Evolutionary conservation across 805 yeast genomes (phyloP).

Genomic region (Yarrowia divulgata): DNA sequence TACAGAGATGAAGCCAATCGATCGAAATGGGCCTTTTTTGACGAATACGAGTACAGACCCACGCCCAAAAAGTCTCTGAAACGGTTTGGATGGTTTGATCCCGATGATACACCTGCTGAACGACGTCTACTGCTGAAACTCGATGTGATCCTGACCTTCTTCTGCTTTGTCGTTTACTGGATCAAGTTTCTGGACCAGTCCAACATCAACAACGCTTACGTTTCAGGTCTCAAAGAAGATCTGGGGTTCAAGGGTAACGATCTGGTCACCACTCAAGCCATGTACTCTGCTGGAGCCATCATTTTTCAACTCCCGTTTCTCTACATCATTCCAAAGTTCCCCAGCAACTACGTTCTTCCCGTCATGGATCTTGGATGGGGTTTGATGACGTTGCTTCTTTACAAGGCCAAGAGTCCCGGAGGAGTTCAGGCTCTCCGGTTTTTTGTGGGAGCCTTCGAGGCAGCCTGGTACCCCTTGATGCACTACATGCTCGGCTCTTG

Average conservation of each 20-base stretch:
- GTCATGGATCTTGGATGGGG: constrained; percentile 47
- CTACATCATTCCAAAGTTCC: constrained; percentile 46
- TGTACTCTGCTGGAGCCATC: constrained; percentile 48
- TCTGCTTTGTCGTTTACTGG: constrained; percentile 58
- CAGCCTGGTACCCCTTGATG: constrained; percentile 47
- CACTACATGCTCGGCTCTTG: constrained; percentile 47
- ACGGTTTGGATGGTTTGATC: constrained; percentile 58
- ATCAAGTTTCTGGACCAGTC: constrained; percentile 50
- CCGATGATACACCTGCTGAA: constrained; percentile 58
- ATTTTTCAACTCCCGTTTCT: constrained; percentile 49
- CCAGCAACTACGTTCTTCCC: constrained; percentile 48
- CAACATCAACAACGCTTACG: constrained; percentile 56
- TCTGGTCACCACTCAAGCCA: constrained; percentile 44
- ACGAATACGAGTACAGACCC: constrained; percentile 2
- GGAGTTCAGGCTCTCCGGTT: constrained; percentile 48
- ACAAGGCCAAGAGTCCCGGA: constrained; percentile 45
- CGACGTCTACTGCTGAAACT: constrained; percentile 58
- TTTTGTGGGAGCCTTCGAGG: constrained; percentile 49
- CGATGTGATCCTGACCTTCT: constrained; percentile 59
- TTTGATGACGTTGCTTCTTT: constrained; percentile 43
- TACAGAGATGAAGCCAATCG: background rate
- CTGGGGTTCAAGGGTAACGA: constrained; percentile 46
- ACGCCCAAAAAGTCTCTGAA: background rate
- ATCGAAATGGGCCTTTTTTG: constrained; percentile 3
- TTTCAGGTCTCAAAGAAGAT: constrained; percentile 53